phyloP scores from a whole-genome alignment of 306 rosid species.

The Castanospermum australe region DNA sequence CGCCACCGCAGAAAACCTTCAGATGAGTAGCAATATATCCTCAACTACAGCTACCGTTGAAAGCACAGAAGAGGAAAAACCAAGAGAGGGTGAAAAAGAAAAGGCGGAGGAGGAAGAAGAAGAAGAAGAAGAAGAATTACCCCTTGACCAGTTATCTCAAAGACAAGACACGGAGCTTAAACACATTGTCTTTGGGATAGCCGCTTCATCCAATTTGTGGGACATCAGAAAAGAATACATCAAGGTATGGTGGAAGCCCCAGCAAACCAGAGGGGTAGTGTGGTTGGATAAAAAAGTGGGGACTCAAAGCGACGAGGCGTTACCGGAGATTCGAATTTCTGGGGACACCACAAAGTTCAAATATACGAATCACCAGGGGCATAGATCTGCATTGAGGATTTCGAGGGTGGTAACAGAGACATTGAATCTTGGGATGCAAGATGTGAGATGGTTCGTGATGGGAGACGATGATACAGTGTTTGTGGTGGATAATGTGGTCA shows the following conservation, averaged over 20 bases:
- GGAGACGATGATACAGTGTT: slow-evolving; percentile 90
- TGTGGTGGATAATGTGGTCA: slow-evolving; percentile 67
- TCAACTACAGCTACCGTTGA: neutral
- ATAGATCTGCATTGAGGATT: slow-evolving; percentile 76
- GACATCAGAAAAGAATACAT: slow-evolving; percentile 68
- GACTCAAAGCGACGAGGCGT: slow-evolving; percentile 28
- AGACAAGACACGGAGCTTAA: slow-evolving; percentile 48
- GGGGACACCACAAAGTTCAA: slow-evolving; percentile 53
- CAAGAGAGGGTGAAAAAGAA: neutral
- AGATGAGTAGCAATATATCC: slow-evolving; percentile 14
- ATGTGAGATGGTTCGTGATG: slow-evolving; percentile 91
- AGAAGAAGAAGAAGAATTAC: neutral
- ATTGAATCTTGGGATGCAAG: slow-evolving; percentile 68
- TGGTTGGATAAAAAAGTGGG: slow-evolving; percentile 67
- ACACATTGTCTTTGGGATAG: slow-evolving; percentile 79
- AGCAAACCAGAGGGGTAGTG: slow-evolving; percentile 75
- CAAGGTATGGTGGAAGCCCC: slow-evolving; percentile 80
- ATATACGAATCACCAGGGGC: slow-evolving; percentile 68
- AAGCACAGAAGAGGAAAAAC: neutral
- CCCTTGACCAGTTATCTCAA: slow-evolving; percentile 18
- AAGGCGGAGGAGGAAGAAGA: neutral
- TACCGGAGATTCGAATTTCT: slow-evolving; percentile 68
- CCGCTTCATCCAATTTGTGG: slow-evolving; percentile 76
- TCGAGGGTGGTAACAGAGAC: slow-evolving; percentile 81
- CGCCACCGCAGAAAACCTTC: slow-evolving; percentile 23